Conservation (phyloP, 805 yeast genomes). For the Wickerhamiella cacticola region DNA sequence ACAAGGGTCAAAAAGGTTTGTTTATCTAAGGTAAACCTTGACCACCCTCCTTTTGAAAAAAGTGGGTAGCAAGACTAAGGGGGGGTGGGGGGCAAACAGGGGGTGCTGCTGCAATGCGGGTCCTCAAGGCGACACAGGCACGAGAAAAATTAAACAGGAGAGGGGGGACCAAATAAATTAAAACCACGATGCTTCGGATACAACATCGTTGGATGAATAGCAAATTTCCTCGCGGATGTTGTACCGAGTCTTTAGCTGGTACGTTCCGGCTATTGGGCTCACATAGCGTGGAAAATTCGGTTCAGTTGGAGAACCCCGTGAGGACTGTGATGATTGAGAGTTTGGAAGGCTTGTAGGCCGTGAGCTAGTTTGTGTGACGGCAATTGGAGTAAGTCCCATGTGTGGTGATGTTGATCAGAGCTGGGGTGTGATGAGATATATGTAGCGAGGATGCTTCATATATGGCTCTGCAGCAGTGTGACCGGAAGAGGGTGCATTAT, state of each 20-base stretch:
- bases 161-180: constrained; percentile 7
- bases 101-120: too few relatives aligned
- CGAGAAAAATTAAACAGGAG: too few relatives aligned
- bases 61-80: too few relatives aligned
- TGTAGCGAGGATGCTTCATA: background rate
- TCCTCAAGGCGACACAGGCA: too few relatives aligned
- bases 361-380: constrained; percentile 7
- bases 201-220: background rate
- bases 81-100: too few relatives aligned
- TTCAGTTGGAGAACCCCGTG: constrained; percentile 8
- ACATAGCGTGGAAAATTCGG: constrained; percentile 7
- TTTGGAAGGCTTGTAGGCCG: constrained; percentile 9
- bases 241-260: constrained; percentile 1
- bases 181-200: constrained; percentile 8
- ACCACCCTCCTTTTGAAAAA: too few relatives aligned
- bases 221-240: constrained; percentile 9
- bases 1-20: background rate
- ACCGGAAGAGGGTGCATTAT: background rate
- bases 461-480: background rate
- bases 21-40: background rate
- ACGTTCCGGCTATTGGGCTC: constrained; percentile 10
- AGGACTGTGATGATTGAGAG: background rate
- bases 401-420: background rate
- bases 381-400: constrained; percentile 6
- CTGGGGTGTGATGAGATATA: too few relatives aligned